Conservation (phyloP, 139 green algal genomes). For the Penium margaritaceum region DNA sequence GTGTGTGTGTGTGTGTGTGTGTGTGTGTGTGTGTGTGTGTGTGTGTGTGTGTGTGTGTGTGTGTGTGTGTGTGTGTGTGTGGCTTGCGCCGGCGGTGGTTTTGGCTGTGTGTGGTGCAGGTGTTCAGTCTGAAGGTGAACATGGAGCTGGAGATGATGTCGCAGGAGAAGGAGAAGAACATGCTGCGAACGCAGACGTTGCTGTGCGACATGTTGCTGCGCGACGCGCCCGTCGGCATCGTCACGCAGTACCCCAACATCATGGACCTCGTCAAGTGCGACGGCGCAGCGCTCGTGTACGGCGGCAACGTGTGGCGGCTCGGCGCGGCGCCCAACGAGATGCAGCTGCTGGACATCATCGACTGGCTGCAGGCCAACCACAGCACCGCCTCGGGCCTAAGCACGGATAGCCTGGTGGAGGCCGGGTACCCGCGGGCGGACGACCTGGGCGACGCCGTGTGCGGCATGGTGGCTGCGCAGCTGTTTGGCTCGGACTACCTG, state of each 20-base stretch:
- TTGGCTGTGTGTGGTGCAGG: slow-evolving; percentile 1
- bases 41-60: too few species aligned
- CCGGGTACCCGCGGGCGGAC: slow-evolving; percentile 19
- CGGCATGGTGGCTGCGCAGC: slow-evolving; percentile 17
- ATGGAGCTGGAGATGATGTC: slow-evolving; percentile 23
- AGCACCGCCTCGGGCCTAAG: neutral
- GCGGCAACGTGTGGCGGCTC: slow-evolving; percentile 7
- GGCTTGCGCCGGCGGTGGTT: too few species aligned
- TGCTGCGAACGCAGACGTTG: slow-evolving; percentile 36
- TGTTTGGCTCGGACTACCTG: slow-evolving; percentile 9
- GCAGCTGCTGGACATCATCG: neutral
- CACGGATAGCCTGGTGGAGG: slow-evolving; percentile 21
- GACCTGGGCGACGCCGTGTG: slow-evolving; percentile 10
- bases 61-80: too few species aligned
- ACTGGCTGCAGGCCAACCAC: neutral
- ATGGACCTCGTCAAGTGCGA: slow-evolving; percentile 39
- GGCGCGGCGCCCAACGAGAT: slow-evolving; percentile 19
- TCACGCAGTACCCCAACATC: slow-evolving; percentile 16
- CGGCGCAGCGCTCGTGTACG: slow-evolving; percentile 25
- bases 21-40: too few species aligned
- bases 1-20: too few species aligned
- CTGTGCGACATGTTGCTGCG: slow-evolving; percentile 42
- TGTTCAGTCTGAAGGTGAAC: slow-evolving; percentile 39
- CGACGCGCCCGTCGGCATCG: slow-evolving; percentile 33
- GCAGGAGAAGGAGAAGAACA: slow-evolving; percentile 38